Conservation (phyloP, 2,329 filamentous ascomycete species). For the Alternaria atra region DNA sequence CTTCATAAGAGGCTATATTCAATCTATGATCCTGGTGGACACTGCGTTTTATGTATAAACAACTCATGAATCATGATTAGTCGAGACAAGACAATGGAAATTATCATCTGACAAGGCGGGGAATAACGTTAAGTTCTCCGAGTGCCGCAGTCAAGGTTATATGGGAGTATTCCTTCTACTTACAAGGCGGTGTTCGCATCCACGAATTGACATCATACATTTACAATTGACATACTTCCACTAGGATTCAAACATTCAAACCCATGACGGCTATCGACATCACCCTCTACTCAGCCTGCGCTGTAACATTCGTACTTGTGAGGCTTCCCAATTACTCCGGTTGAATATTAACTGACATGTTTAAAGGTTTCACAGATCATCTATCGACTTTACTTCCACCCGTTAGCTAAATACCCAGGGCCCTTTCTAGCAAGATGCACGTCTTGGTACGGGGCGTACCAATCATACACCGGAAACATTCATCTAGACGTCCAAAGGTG, state of each 20-base stretch:
- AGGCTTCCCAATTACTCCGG: too few relatives aligned
- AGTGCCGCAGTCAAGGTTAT: neutral
- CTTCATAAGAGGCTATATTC: neutral
- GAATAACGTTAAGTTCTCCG: neutral
- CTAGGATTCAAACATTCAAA: neutral
- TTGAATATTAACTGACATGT: too few relatives aligned
- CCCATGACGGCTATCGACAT: neutral
- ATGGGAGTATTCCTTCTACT: neutral
- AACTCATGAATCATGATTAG: too few relatives aligned
- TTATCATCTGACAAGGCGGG: too few relatives aligned
- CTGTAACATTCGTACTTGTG: neutral
- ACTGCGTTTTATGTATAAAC: neutral
- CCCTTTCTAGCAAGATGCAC: conserved; percentile 7
- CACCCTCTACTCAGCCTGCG: neutral
- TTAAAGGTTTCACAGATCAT: neutral
- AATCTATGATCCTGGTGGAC: neutral
- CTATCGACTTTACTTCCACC: conserved; percentile 11
- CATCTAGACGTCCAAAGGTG: conserved; percentile 3
- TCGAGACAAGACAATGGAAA: too few relatives aligned
- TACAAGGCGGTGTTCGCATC: neutral
- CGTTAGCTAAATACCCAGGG: conserved; percentile 2
- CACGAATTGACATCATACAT: neutral
- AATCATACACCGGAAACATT: conserved; percentile 5
- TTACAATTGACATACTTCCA: neutral
- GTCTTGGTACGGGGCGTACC: conserved; percentile 6